phyloP scores from a whole-genome alignment of 257 asterid species.

The Haberlea rhodopensis region DNA sequence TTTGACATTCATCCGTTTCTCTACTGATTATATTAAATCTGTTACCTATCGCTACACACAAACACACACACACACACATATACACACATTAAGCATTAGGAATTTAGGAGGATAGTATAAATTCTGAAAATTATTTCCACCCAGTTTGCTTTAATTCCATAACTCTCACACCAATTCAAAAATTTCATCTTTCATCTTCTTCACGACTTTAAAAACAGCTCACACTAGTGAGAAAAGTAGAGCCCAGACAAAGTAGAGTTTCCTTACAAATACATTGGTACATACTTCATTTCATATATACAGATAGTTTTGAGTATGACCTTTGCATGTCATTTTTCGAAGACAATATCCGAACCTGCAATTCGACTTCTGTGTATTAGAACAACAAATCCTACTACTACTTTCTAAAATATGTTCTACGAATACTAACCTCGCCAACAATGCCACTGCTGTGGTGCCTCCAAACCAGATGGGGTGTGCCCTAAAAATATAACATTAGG shows the following conservation, averaged over 20 bases:
- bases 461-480: neutral
- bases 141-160: no score
- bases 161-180: no score
- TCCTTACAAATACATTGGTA: neutral
- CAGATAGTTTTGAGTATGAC: neutral
- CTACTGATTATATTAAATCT: no score
- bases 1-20: no score
- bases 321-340: neutral
- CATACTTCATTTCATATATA: neutral
- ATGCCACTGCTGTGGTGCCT: conserved; percentile 14
- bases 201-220: neutral
- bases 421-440: conserved; percentile 2
- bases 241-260: neutral
- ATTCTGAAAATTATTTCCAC: no score
- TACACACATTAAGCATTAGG: no score
- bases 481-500: conserved; percentile 9
- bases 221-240: neutral
- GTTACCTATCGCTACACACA: no score
- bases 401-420: neutral
- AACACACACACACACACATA: no score
- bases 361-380: neutral
- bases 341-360: neutral
- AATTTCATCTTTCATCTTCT: neutral
- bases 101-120: no score
- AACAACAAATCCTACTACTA: conserved; percentile 9